Conservation (phyloP, 2,329 filamentous ascomycete species). For the Paecilomyces sp. region DNA sequence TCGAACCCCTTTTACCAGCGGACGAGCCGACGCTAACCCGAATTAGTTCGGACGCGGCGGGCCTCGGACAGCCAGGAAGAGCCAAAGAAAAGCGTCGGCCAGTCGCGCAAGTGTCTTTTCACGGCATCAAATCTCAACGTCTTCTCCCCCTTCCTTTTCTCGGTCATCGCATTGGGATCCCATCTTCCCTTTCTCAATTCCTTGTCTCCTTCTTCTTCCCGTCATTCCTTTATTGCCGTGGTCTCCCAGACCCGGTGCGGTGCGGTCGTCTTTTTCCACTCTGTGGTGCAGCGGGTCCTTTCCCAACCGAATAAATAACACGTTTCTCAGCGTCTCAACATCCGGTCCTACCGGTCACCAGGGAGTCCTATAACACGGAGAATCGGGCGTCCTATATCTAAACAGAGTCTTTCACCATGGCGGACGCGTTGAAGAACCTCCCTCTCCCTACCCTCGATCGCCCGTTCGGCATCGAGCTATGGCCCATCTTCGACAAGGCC, state of each 20-base stretch:
- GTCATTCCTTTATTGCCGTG: conserved; percentile 9
- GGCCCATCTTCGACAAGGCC: conserved; percentile 88
- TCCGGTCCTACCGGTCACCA: conserved; percentile 1
- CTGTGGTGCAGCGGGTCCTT: conserved; percentile 2
- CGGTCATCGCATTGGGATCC: neutral
- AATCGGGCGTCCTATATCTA: neutral
- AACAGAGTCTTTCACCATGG: conserved; percentile 29
- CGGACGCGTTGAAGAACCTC: conserved; percentile 41
- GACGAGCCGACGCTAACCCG: neutral
- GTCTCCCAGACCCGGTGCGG: conserved; percentile 20
- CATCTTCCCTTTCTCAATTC: conserved; percentile 3
- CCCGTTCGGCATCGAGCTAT: conserved; percentile 84
- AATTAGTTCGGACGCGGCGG: neutral
- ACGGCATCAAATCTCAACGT: neutral
- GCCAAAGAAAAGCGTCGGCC: neutral
- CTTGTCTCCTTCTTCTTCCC: conserved; percentile 8
- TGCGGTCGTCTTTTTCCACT: conserved; percentile 10
- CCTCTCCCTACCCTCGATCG: conserved; percentile 77
- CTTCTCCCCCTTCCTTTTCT: neutral
- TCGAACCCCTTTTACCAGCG: neutral
- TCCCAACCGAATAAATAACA: conserved; percentile 4
- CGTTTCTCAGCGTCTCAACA: conserved; percentile 8
- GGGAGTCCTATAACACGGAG: neutral
- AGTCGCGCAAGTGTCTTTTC: neutral
- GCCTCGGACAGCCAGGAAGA: neutral